These are phyloP conservation scores for Staphylotrichum longicolle DNA, from an alignment of 495 filamentous ascomycete species.

Conservation along the genomic window DNA sequence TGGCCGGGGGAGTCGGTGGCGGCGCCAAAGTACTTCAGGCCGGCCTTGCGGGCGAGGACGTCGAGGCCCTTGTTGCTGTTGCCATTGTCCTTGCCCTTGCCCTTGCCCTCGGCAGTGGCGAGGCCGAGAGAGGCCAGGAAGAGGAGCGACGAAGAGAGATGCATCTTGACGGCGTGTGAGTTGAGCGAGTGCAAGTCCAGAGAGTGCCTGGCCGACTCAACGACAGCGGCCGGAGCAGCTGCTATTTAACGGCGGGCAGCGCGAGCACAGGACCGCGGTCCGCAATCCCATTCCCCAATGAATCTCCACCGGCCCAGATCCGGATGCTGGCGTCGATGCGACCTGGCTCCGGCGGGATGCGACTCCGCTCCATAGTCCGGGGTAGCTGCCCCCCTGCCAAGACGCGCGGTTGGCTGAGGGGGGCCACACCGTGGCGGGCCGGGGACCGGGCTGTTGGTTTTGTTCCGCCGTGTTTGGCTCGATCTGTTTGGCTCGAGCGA, in stretches of 20 bases:
- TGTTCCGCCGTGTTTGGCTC: not conserved
- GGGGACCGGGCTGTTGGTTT: conserved; percentile 6
- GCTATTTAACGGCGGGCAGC: conserved; percentile 15
- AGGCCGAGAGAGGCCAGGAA: conserved; percentile 18
- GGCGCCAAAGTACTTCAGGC: conserved; percentile 50
- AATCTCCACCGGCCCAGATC: not conserved
- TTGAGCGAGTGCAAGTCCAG: not conserved
- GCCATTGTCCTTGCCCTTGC: conserved; percentile 15
- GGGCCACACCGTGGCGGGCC: conserved; percentile 5
- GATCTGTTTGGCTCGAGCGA: not conserved
- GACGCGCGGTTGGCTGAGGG: not conserved
- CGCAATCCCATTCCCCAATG: not conserved
- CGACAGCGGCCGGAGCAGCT: not conserved
- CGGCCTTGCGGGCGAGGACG: conserved; percentile 40
- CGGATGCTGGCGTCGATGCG: conserved; percentile 2
- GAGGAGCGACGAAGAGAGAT: conserved; percentile 23
- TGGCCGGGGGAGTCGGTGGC: conserved; percentile 48
- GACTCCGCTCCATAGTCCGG: not conserved
- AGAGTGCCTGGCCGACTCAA: not conserved
- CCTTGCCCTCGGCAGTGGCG: not conserved
- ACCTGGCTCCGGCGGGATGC: conserved; percentile 12
- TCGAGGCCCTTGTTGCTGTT: conserved; percentile 29
- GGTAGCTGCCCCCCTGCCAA: not conserved
- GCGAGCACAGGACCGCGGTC: not conserved
- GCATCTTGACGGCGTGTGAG: conserved; percentile 20